phyloP scores from a whole-genome alignment of 2,329 filamentous ascomycete species.

The Cryphonectria japonica region DNA sequence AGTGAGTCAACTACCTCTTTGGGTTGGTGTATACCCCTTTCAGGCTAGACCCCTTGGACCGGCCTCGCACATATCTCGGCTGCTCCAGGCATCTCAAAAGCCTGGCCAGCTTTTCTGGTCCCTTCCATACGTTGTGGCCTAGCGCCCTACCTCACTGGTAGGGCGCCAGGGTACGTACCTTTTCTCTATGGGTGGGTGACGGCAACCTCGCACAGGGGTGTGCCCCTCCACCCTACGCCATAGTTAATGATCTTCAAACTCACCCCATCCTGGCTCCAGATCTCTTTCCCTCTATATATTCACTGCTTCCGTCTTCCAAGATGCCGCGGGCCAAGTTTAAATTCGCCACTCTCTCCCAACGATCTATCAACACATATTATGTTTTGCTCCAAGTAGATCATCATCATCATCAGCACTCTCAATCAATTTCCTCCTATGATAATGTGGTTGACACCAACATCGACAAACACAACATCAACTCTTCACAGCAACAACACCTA shows the following conservation, averaged over 20 bases:
- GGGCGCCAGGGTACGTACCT: conserved; percentile 5
- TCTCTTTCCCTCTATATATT: conserved; percentile 22
- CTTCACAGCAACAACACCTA: conserved; percentile 11
- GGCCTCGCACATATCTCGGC: background rate
- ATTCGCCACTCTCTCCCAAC: conserved; percentile 13
- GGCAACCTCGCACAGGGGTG: conserved; percentile 9
- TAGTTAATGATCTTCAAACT: conserved; percentile 16
- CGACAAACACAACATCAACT: conserved; percentile 33
- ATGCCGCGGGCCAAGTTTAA: conserved; percentile 11
- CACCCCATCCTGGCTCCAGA: conserved; percentile 15
- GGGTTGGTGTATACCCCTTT: background rate
- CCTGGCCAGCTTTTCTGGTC: conserved; percentile 8
- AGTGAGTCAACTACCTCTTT: conserved; percentile 8
- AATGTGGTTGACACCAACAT: conserved; percentile 24
- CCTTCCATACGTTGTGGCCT: conserved; percentile 13
- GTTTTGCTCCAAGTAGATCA: background rate
- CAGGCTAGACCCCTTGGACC: background rate
- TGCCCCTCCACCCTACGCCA: conserved; percentile 13
- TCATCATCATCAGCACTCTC: background rate
- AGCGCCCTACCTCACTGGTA: background rate
- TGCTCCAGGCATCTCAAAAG: conserved; percentile 1
- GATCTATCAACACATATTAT: background rate
- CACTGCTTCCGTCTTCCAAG: conserved; percentile 18
- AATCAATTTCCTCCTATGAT: conserved; percentile 14
- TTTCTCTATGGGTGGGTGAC: background rate